Evolutionary conservation across 306 rosid genomes (phyloP).

Genomic region (Spatholobus suberectus): DNA sequence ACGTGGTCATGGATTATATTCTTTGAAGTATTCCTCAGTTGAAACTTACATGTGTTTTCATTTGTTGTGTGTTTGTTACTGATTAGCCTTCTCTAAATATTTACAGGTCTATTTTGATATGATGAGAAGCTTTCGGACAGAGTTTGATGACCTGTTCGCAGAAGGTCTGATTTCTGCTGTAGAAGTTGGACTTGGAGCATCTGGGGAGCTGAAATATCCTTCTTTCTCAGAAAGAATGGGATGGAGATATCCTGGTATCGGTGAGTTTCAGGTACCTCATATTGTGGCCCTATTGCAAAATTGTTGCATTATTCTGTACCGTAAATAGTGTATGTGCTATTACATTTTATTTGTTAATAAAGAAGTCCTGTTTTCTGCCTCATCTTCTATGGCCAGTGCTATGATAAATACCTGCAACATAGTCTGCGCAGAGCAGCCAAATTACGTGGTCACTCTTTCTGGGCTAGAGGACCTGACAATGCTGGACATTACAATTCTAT

Average conservation of each 20-base stretch:
- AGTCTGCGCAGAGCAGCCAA: constrained; percentile 87
- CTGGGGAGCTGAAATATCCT: constrained; percentile 97
- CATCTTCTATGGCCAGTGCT: constrained; percentile 67
- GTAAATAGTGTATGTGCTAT: neutral
- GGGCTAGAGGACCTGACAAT: constrained; percentile 98
- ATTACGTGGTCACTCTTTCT: constrained; percentile 87
- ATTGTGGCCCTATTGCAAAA: constrained; percentile 29
- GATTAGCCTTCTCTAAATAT: constrained; percentile 37
- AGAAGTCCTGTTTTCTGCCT: constrained; percentile 36
- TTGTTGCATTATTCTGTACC: constrained; percentile 24
- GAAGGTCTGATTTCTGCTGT: constrained; percentile 82
- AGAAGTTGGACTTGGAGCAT: constrained; percentile 92
- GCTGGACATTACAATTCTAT: constrained; percentile 89
- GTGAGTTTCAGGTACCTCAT: constrained; percentile 97
- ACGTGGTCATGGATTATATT: constrained; percentile 16
- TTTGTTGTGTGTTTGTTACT: constrained; percentile 34
- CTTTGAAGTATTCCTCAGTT: neutral
- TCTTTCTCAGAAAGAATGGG: constrained; percentile 92
- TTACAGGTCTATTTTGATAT: constrained; percentile 93
- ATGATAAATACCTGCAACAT: constrained; percentile 86
- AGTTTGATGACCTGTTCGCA: constrained; percentile 86
- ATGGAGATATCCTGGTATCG: constrained; percentile 98
- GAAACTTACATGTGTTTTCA: constrained; percentile 11
- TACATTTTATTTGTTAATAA: constrained; percentile 18
- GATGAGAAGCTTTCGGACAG: constrained; percentile 96